These are phyloP conservation scores for Blechomonas ayalai DNA, from an alignment of 208 protist species.

Conservation along the genomic window DNA sequence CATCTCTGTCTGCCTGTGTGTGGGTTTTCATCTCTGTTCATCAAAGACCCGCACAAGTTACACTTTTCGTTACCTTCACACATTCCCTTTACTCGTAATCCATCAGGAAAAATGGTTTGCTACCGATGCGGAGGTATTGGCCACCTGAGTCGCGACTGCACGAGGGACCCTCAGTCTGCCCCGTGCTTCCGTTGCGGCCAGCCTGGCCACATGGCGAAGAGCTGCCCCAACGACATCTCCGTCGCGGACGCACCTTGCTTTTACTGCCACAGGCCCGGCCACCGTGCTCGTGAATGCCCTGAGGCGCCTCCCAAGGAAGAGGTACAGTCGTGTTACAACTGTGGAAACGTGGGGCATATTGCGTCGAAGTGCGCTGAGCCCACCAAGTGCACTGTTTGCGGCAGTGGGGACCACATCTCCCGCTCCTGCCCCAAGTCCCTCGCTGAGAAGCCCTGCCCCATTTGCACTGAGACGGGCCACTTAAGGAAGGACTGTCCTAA, in stretches of 20 bases:
- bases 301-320: conserved; percentile 63
- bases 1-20: neutral
- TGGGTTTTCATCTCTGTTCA: conserved; percentile 5
- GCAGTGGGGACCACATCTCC: conserved; percentile 70
- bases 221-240: conserved; percentile 59
- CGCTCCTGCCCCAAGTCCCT: conserved; percentile 60
- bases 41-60: neutral
- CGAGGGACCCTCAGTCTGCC: conserved; percentile 22
- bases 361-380: conserved; percentile 63
- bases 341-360: conserved; percentile 75
- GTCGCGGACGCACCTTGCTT: conserved; percentile 74
- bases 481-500: conserved; percentile 64
- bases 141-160: conserved; percentile 77
- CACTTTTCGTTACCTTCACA: neutral
- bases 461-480: conserved; percentile 79
- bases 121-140: conserved; percentile 75
- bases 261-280: conserved; percentile 82
- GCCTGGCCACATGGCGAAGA: conserved; percentile 67
- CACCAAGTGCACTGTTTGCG: conserved; percentile 76
- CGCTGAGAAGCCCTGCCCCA: conserved; percentile 46
- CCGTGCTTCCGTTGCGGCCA: conserved; percentile 82
- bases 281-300: conserved; percentile 81
- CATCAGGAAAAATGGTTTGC: conserved; percentile 62
- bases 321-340: conserved; percentile 74
- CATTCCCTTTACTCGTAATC: neutral